These are phyloP conservation scores for Taphrina flavorubra DNA, from an alignment of 1,139 yeast species.

Conservation along the genomic window DNA sequence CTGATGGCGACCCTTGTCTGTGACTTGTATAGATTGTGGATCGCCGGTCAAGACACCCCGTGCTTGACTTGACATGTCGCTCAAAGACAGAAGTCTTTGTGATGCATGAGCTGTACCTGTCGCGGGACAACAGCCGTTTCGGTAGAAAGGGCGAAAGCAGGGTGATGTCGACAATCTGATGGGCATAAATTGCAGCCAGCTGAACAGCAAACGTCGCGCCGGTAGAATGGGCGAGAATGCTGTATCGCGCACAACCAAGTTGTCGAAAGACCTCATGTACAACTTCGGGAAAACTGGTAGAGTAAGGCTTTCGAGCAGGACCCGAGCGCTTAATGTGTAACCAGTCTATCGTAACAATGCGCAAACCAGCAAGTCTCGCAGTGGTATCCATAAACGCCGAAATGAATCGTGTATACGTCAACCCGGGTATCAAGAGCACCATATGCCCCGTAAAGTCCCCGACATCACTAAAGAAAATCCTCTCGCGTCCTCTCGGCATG, in stretches of 20 bases:
- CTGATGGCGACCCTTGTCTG: neutral
- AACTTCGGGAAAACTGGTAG: constrained; percentile 1
- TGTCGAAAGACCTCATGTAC: neutral
- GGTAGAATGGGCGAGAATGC: constrained; percentile 12
- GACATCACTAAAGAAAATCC: constrained; percentile 4
- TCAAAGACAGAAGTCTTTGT: constrained; percentile 5
- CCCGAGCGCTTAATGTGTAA: too few relatives aligned
- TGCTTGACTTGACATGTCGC: neutral
- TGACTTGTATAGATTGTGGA: neutral
- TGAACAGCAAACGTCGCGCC: constrained; percentile 13
- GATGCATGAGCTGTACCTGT: constrained; percentile 8
- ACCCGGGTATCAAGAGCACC: constrained; percentile 10
- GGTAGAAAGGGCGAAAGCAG: constrained; percentile 11
- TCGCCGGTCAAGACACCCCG: neutral
- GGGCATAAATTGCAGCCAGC: constrained; percentile 10
- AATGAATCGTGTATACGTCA: constrained; percentile 12
- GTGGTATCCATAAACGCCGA: constrained; percentile 10
- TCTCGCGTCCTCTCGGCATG: constrained; percentile 1
- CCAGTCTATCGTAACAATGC: constrained; percentile 4
- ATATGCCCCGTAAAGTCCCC: constrained; percentile 1
- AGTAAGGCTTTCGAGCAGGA: neutral
- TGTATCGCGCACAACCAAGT: constrained; percentile 2
- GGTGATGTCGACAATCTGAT: neutral
- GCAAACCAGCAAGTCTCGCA: constrained; percentile 7
- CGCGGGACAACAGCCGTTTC: neutral